Percentiles rank a stretch among this genome's conserved stretches.
phyloP scores from a whole-genome alignment of 495 filamentous ascomycete species.

The Xylaria acuta region DNA sequence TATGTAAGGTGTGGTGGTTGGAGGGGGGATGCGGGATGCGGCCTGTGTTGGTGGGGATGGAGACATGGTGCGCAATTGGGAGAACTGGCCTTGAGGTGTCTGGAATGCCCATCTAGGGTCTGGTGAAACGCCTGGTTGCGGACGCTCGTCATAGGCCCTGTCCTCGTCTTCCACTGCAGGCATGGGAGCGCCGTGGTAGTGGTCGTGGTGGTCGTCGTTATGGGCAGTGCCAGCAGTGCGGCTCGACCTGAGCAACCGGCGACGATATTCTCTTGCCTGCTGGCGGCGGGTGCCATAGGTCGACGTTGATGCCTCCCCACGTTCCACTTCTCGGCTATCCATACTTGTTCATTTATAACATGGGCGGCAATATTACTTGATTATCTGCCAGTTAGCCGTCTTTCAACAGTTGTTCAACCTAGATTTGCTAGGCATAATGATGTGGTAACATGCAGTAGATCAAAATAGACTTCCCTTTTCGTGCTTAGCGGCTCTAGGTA shows the following conservation, averaged over 20 bases:
- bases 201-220: constrained; percentile 5
- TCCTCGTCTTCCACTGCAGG: background rate
- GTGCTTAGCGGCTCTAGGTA: constrained; percentile 28
- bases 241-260: constrained; percentile 28
- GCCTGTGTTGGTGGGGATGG: constrained; percentile 6
- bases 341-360: constrained; percentile 18
- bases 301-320: constrained; percentile 22
- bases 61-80: background rate
- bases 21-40: constrained; percentile 1
- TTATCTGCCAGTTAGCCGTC: background rate
- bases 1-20: background rate
- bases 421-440: background rate
- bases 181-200: background rate
- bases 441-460: background rate
- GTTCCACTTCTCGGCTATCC: constrained; percentile 32
- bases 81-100: constrained; percentile 33
- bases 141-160: background rate
- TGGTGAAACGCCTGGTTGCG: constrained; percentile 7
- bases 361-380: constrained; percentile 7
- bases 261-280: constrained; percentile 37
- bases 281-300: constrained; percentile 32
- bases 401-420: background rate
- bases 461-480: constrained; percentile 29
- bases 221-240: constrained; percentile 1
- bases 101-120: constrained; percentile 30